Evolutionary conservation across 2,329 filamentous ascomycete genomes (phyloP).

Genomic region (Beauveria scarabaeidicola): DNA sequence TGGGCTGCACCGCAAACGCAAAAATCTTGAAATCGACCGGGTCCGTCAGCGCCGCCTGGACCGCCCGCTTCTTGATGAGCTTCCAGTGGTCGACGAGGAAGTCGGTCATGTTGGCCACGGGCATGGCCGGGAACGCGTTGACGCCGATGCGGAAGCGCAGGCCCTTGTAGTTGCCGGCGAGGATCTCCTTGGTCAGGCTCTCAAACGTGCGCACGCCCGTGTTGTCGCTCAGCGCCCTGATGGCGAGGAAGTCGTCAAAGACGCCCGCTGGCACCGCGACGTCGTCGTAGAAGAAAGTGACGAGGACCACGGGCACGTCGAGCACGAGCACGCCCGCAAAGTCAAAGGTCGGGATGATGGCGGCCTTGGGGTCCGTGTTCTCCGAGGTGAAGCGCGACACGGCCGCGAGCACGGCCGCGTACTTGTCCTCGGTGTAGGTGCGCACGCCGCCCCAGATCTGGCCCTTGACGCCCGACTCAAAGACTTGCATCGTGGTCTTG

Average conservation of each 20-base stretch:
- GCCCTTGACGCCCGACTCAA: constrained; percentile 5
- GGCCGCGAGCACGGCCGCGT: constrained; percentile 7
- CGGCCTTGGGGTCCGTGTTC: constrained; percentile 12
- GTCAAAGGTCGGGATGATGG: constrained; percentile 13
- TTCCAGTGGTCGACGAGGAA: constrained; percentile 16
- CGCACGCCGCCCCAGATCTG: constrained; percentile 13
- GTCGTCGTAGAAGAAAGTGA: constrained; percentile 47
- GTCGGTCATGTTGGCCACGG: constrained; percentile 13
- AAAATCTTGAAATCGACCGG: constrained; percentile 12
- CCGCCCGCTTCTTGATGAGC: neutral
- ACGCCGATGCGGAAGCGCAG: constrained; percentile 14
- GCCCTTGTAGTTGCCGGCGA: constrained; percentile 14
- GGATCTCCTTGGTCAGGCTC: constrained; percentile 23
- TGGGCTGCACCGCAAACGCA: constrained; percentile 15
- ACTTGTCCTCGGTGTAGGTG: constrained; percentile 8
- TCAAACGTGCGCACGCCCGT: constrained; percentile 39
- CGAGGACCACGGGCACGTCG: constrained; percentile 10
- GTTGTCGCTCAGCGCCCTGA: constrained; percentile 34
- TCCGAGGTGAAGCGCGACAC: constrained; percentile 11
- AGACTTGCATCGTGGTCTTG: constrained; percentile 5
- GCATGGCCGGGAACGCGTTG: constrained; percentile 19
- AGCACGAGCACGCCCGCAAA: constrained; percentile 4
- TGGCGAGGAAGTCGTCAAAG: constrained; percentile 48
- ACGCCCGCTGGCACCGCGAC: constrained; percentile 40
- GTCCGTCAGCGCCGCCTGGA: neutral